Evolutionary conservation across 305 asterid species (phyloP).

Genomic region (Vinca major): DNA sequence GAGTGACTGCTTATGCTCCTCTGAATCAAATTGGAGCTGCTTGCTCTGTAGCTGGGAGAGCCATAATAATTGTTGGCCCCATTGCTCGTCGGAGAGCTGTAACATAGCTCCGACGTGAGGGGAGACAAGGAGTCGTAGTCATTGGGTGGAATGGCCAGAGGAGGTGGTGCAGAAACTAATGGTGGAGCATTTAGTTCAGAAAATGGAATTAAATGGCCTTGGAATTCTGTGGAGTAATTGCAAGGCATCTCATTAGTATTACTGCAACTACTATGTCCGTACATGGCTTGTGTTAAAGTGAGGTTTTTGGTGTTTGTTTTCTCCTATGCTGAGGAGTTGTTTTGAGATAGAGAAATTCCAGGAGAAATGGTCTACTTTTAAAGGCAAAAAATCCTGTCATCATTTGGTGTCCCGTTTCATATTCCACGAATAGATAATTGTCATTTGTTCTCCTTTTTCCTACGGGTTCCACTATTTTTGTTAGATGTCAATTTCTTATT

Average conservation of each 20-base stretch:
- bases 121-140: conserved; percentile 44
- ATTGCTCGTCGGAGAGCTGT: conserved; percentile 39
- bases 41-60: conserved; percentile 40
- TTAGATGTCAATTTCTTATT: too few species aligned
- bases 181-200: conserved; percentile 5
- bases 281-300: conserved; percentile 29
- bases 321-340: too few species aligned
- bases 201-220: conserved; percentile 22
- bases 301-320: conserved; percentile 12
- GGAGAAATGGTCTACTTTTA: conserved; percentile 3
- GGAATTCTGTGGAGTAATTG: conserved; percentile 23
- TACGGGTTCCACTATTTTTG: too few species aligned
- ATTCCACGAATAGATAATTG: too few species aligned
- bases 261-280: conserved; percentile 15
- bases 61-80: conserved; percentile 39
- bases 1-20: conserved; percentile 63
- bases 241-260: conserved; percentile 24
- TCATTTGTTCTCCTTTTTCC: too few species aligned
- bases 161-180: conserved; percentile 27
- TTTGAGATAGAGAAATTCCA: conserved; percentile 14
- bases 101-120: conserved; percentile 41
- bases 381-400: too few species aligned
- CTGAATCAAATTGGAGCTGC: conserved; percentile 21
- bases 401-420: too few species aligned
- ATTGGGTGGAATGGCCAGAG: conserved; percentile 31